Evolutionary conservation across 1,284 basidiomycete genomes (phyloP).

Genomic region (Porodaedalea pini): DNA sequence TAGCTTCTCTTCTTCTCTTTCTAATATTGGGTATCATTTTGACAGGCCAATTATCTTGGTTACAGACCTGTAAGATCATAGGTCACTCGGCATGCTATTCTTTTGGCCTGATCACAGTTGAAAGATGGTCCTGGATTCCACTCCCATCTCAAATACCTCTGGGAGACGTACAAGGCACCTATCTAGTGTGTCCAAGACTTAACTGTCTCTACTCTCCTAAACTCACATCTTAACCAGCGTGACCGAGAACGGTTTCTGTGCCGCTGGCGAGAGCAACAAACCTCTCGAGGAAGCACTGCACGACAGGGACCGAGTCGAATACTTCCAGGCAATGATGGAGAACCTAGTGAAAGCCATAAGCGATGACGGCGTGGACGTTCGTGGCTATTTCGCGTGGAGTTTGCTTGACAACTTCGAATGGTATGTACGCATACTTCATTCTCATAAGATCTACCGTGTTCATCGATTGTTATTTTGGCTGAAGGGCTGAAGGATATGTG

Average conservation of each 20-base stretch:
- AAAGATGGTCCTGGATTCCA: slow-evolving; percentile 46
- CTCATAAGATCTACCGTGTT: no score
- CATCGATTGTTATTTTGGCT: background rate
- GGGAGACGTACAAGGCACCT: slow-evolving; percentile 63
- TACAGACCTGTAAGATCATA: background rate
- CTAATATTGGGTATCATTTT: background rate
- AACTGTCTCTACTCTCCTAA: background rate
- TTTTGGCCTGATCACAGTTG: background rate
- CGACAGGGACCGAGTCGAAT: slow-evolving; percentile 64
- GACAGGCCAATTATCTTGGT: background rate
- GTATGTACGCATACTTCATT: no score
- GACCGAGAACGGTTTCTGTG: slow-evolving; percentile 72
- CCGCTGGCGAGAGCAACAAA: slow-evolving; percentile 51
- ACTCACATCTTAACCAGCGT: slow-evolving; percentile 28
- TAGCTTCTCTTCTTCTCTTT: background rate
- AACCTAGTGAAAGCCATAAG: slow-evolving; percentile 55
- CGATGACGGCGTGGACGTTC: slow-evolving; percentile 63
- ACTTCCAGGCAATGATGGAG: slow-evolving; percentile 61
- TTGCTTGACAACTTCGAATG: slow-evolving; percentile 77
- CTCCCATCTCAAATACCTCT: slow-evolving; percentile 65
- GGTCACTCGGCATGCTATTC: background rate
- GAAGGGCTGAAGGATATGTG: slow-evolving; percentile 53
- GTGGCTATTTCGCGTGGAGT: slow-evolving; percentile 73
- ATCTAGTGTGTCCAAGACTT: slow-evolving; percentile 40
- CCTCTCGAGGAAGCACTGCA: slow-evolving; percentile 48